Percentiles rank a stretch among this genome's conserved stretches.
Conservation (phyloP, 2,329 filamentous ascomycete species). For the Corynespora cassiicola region DNA sequence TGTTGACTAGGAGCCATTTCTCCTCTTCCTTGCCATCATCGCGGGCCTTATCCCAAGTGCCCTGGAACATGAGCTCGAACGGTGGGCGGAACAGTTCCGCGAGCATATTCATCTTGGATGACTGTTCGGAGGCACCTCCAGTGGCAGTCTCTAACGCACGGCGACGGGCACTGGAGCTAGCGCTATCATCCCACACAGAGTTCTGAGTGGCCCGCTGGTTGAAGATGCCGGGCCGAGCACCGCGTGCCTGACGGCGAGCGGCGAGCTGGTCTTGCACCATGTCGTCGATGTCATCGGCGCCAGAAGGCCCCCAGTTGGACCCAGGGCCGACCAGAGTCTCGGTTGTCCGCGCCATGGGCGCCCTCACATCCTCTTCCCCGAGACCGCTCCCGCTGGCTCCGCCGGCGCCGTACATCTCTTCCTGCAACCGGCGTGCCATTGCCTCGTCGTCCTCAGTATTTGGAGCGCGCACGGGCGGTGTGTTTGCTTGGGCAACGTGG, state of each 20-base stretch:
- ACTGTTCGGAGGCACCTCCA: slow-evolving; percentile 69
- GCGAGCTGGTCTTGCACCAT: slow-evolving; percentile 70
- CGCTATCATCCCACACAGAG: slow-evolving; percentile 65
- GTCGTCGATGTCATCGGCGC: slow-evolving; percentile 62
- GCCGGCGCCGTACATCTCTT: slow-evolving; percentile 80
- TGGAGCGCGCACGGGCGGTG: slow-evolving; percentile 24
- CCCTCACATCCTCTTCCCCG: slow-evolving; percentile 72
- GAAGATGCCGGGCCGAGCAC: slow-evolving; percentile 67
- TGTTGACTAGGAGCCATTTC: slow-evolving; percentile 96
- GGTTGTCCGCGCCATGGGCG: slow-evolving; percentile 88
- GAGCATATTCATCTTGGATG: slow-evolving; percentile 76
- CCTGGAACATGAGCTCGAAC: slow-evolving; percentile 82
- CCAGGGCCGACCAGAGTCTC: slow-evolving; percentile 86
- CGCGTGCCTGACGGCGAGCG: slow-evolving; percentile 49
- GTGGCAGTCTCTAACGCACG: slow-evolving; percentile 66
- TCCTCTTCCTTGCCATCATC: slow-evolving; percentile 83
- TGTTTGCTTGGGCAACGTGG: slow-evolving; percentile 38
- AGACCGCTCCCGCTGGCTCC: slow-evolving; percentile 47
- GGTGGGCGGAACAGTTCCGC: slow-evolving; percentile 93
- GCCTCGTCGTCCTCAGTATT: slow-evolving; percentile 86
- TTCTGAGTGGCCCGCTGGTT: slow-evolving; percentile 65
- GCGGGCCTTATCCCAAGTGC: slow-evolving; percentile 84
- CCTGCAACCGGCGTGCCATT: slow-evolving; percentile 88
- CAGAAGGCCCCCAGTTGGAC: slow-evolving; percentile 56
- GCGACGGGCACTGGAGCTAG: slow-evolving; percentile 55